Percentiles rank a stretch among this genome's conserved stretches.
Evolutionary conservation across 192 early-diverging fungal genomes (phyloP).

Genomic region (Coemansia sp.): DNA sequence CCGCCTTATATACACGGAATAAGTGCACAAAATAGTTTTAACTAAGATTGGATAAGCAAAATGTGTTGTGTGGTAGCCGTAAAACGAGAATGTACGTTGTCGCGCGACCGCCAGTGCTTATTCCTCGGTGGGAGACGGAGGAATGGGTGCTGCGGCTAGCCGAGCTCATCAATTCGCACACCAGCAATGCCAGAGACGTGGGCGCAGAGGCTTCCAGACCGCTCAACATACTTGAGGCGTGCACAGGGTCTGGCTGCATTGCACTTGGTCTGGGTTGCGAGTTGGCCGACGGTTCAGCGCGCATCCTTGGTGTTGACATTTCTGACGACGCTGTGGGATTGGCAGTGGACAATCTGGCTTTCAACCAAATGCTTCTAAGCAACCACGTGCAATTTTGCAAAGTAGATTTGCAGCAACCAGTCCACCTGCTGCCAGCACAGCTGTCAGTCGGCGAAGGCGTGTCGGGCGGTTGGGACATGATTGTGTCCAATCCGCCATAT

Average conservation of each 20-base stretch:
- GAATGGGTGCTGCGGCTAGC: slow-evolving; percentile 76
- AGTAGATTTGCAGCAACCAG: slow-evolving; percentile 47
- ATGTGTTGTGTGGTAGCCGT: too few species aligned
- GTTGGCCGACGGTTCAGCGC: slow-evolving; percentile 43
- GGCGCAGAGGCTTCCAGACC: not conserved
- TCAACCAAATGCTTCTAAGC: slow-evolving; percentile 22
- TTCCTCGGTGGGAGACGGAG: slow-evolving; percentile 94
- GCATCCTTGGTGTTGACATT: slow-evolving; percentile 66
- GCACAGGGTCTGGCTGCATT: slow-evolving; percentile 86
- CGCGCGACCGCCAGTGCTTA: slow-evolving; percentile 71
- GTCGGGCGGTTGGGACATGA: slow-evolving; percentile 56
- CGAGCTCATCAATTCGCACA: slow-evolving; percentile 35
- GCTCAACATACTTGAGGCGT: slow-evolving; percentile 77
- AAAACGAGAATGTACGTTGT: too few species aligned
- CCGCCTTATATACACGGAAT: not conserved
- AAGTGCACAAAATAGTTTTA: too few species aligned
- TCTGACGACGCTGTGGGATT: slow-evolving; percentile 61
- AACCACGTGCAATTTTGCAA: slow-evolving; percentile 50
- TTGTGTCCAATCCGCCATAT: slow-evolving; percentile 92
- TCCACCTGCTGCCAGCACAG: slow-evolving; percentile 6
- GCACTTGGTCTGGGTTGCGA: slow-evolving; percentile 66
- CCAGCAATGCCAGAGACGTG: not conserved
- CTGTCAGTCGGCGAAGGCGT: not conserved
- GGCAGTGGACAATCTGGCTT: slow-evolving; percentile 54
- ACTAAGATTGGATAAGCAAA: too few species aligned